These are phyloP conservation scores for Phaseolus coccineus DNA, from an alignment of 331 rosid genomes.

Conservation along the genomic window DNA sequence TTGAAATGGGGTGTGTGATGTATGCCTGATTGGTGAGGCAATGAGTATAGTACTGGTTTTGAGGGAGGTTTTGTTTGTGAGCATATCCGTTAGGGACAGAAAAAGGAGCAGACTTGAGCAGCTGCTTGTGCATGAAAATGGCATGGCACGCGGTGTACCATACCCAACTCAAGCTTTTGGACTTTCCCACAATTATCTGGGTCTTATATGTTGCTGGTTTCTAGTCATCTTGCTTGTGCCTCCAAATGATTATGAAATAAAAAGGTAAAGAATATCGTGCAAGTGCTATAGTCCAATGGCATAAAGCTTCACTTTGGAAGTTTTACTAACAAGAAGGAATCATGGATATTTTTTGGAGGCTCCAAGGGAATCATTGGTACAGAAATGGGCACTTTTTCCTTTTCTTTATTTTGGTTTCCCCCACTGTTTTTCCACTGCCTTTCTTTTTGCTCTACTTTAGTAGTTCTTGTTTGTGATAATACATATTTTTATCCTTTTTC, in stretches of 20 bases:
- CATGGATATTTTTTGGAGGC: not conserved
- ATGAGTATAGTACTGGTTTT: slow-evolving; percentile 46
- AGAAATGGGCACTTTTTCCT: not conserved
- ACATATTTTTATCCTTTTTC: no score
- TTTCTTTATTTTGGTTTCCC: not conserved
- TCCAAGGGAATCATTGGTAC: not conserved
- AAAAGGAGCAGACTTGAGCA: slow-evolving; percentile 8
- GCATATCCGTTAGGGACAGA: slow-evolving; percentile 41
- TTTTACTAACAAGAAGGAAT: slow-evolving; percentile 45
- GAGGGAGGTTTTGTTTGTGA: slow-evolving; percentile 14
- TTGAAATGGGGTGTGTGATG: slow-evolving; percentile 45
- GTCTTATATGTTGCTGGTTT: not conserved
- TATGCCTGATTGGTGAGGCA: slow-evolving; percentile 48
- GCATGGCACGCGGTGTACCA: slow-evolving; percentile 49
- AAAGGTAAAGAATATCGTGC: slow-evolving; percentile 39
- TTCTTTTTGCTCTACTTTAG: not conserved
- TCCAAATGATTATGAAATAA: slow-evolving; percentile 19
- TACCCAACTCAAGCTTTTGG: slow-evolving; percentile 8
- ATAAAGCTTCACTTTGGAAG: slow-evolving; percentile 52
- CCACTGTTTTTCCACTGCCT: not conserved
- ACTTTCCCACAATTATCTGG: slow-evolving; percentile 38
- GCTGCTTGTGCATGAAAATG: slow-evolving; percentile 44
- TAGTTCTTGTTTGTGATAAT: not conserved
- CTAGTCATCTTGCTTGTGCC: not conserved
- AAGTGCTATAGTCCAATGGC: slow-evolving; percentile 43